Evolutionary conservation across 2,329 filamentous ascomycete genomes (phyloP).

Genomic region (Metarhizium brunneum): DNA sequence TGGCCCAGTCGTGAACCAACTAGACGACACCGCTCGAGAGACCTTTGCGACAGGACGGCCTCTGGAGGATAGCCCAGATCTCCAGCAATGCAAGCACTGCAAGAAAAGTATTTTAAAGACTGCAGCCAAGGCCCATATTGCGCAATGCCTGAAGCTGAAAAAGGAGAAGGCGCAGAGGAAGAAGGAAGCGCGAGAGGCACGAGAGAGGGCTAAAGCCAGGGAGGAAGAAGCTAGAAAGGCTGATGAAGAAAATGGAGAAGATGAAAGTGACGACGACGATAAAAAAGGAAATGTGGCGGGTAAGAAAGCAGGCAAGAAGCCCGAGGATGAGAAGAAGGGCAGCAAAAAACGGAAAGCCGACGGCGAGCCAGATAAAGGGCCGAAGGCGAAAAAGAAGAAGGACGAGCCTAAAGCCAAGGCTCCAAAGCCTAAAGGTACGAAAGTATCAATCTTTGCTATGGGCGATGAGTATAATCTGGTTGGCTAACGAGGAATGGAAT

Average conservation of each 20-base stretch:
- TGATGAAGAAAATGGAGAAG: conserved; percentile 38
- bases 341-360: conserved; percentile 75
- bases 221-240: conserved; percentile 46
- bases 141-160: conserved; percentile 75
- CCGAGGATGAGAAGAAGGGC: conserved; percentile 50
- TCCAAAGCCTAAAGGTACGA: conserved; percentile 69
- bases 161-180: conserved; percentile 71
- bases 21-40: conserved; percentile 68
- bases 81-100: conserved; percentile 86
- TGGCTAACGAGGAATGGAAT: background rate
- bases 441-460: background rate
- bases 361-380: conserved; percentile 67
- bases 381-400: conserved; percentile 90
- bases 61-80: conserved; percentile 68
- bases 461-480: background rate
- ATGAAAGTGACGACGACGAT: conserved; percentile 35
- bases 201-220: conserved; percentile 55
- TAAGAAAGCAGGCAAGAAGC: conserved; percentile 64
- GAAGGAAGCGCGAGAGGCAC: conserved; percentile 63
- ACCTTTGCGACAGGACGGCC: conserved; percentile 77
- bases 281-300: conserved; percentile 31
- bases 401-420: conserved; percentile 79
- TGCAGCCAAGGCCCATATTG: conserved; percentile 70
- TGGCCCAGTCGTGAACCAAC: conserved; percentile 50
- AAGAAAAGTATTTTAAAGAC: conserved; percentile 77